phyloP scores from a whole-genome alignment of 257 asterid genomes.

The Asclepias syriaca region DNA sequence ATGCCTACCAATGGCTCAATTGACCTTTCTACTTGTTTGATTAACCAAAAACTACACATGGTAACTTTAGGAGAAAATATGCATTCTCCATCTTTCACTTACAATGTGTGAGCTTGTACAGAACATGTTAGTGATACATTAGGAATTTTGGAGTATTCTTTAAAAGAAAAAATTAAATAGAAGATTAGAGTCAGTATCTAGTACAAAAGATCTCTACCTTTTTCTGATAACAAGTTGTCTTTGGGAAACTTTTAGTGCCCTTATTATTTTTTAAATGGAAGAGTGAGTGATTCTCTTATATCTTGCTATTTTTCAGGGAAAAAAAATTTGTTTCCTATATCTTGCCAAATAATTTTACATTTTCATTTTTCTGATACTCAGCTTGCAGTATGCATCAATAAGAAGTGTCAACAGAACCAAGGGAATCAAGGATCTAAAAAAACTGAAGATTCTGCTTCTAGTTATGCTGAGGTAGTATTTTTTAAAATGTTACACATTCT shows the following conservation, averaged over 20 bases:
- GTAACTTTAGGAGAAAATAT: constrained; percentile 31
- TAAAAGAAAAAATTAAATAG: no score
- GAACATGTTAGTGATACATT: not conserved
- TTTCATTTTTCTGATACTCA: constrained; percentile 30
- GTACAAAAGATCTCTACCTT: not conserved
- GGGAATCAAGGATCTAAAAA: constrained; percentile 30
- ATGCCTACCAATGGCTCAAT: constrained; percentile 59
- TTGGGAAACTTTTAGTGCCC: not conserved
- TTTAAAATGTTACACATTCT: constrained; percentile 17
- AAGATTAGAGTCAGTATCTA: not conserved
- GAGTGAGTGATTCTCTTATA: not conserved
- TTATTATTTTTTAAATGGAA: not conserved
- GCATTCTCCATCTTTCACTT: not conserved
- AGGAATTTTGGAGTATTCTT: not conserved
- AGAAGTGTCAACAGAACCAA: constrained; percentile 42
- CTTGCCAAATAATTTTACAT: constrained; percentile 14
- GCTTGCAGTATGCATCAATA: constrained; percentile 78
- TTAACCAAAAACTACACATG: constrained; percentile 88
- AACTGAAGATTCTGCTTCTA: constrained; percentile 28
- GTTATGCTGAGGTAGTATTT: constrained; percentile 31
- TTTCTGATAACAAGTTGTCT: not conserved
- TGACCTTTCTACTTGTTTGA: constrained; percentile 75
- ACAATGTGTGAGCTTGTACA: not conserved
- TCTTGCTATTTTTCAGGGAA: not conserved
- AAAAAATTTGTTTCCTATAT: not conserved